Evolutionary conservation across 169 alveolate species (phyloP), one percentile per base, ranked within the genome.

Genomic region (Plasmodium falciparum): DNA sequence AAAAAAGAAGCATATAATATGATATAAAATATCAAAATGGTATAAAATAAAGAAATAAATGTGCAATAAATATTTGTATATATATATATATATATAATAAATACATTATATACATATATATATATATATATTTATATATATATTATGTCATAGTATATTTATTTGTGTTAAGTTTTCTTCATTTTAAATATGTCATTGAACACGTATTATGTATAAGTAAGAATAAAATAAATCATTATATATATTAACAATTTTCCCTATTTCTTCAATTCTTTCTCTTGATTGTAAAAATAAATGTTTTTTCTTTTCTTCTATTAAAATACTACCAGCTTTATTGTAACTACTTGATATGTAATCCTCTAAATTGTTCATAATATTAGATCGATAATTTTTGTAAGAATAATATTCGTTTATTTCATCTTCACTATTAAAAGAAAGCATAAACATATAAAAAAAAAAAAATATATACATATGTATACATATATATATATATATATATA

Each of bases 391-490:
- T 43, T 78, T 78, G 52, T 78, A 78, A 26, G 76, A n/a, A 59
- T 78, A 78, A 45, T 78, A 78, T 49, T 78, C 89, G 15, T 78
- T 78, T 39, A 78, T 78, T 50, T 78, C 89, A n/a, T 78, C 89
- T 17, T 78, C 89, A 47, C 89, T 78, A 69, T 15, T 29, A 70
- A 69, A 20, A 20, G 15, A 62, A 24, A 22, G 9, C 24, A 24
- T 17, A 17, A 20, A 1, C 24, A 58, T 58, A 13, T 24, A 24
- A 1, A 52, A 0, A 24, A 1, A 52, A 0, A 52, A n/a, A n/a
- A 52, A 13, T n/a, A 52, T 13, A 52, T 13, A 52, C 3, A 13
- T 52, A 9, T 52, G 11, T 52, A 56, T 9, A 12, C 4, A 54
- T 54, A 15, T 7, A 9, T 54, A 13, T 54, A 9, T 54, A 54